Percentiles rank a stretch among this genome's conserved stretches.
These are phyloP conservation scores for Ophiocordyceps robertsii DNA, from an alignment of 2,329 filamentous ascomycete species.

Conservation along the genomic window DNA sequence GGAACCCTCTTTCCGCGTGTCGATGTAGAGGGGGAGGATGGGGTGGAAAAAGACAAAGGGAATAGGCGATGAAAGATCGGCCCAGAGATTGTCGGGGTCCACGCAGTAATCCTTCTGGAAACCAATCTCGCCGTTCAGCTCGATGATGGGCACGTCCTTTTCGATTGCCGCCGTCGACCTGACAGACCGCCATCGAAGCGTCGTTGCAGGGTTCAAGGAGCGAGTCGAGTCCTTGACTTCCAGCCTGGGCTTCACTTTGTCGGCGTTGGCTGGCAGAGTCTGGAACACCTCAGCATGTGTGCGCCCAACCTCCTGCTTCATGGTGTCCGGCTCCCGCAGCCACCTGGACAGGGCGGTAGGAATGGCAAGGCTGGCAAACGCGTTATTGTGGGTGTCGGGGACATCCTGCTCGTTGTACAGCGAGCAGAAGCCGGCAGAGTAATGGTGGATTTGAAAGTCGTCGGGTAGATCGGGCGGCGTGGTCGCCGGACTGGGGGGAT, in stretches of 20 bases:
- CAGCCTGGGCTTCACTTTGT: slow-evolving; percentile 27
- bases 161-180: slow-evolving; percentile 35
- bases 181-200: slow-evolving; percentile 58
- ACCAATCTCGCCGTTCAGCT: slow-evolving; percentile 68
- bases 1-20: slow-evolving; percentile 79
- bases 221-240: slow-evolving; percentile 35
- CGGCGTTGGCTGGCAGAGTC: slow-evolving; percentile 27
- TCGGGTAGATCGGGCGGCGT: slow-evolving; percentile 53
- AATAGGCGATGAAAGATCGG: slow-evolving; percentile 47
- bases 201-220: slow-evolving; percentile 17
- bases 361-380: slow-evolving; percentile 62
- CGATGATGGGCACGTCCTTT: slow-evolving; percentile 44
- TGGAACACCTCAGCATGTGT: slow-evolving; percentile 57
- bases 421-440: slow-evolving; percentile 62
- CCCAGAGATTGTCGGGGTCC: slow-evolving; percentile 53
- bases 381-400: slow-evolving; percentile 55
- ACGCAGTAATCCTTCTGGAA: slow-evolving; percentile 61
- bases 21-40: slow-evolving; percentile 79
- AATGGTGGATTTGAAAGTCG: slow-evolving; percentile 52
- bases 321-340: slow-evolving; percentile 59
- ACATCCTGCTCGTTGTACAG: slow-evolving; percentile 54
- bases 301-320: slow-evolving; percentile 55
- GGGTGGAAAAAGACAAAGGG: slow-evolving; percentile 85
- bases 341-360: slow-evolving; percentile 64
- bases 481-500: slow-evolving; percentile 64